Base-by-base conservation (phyloP, 768 basidiomycete species). In the Butyriboletus loyo region DNA sequence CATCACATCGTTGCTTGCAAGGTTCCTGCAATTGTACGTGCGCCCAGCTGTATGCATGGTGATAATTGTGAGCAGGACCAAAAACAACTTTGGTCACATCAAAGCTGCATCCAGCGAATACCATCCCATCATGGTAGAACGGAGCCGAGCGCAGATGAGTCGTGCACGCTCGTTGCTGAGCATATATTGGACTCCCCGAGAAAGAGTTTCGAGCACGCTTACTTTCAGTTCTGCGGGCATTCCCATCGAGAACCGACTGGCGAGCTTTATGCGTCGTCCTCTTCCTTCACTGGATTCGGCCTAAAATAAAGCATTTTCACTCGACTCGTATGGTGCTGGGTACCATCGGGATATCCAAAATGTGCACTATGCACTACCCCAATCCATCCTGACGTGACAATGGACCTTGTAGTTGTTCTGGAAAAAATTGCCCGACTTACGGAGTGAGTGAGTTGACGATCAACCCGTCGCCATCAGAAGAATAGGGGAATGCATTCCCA, bases 161-260 rank as follows among this genome's bases (percentile, higher is more conserved):
- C 25, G 25, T n/a, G 40, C 25, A 11, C 17, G 17, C 40, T 27
- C 40, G 17, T 31, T 5, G 21, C 39, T 15, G 21, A 55, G 22
- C 40, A 55, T 55, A 24, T 49, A 27, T 35, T 48, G 46, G 42
- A 50, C 28, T 37, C 49, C 54, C 14, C 41, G 34, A 31, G 44
- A 58, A 52, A 45, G 53, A 31, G 34, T 41, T 30, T 46, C 55
- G 40, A 52, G 46, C 13, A 43, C 50, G 46, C 22, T 60, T 39
- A 47, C 56, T 53, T 41, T 64, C 34, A 32, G 49, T 36, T 15
- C 54, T 54, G 43, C 57, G 53, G 48, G 59, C 34, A 56, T 56
- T 2, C 63, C 63, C 25, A 65, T 53, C 2, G 63, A 61, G 13
- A 61, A 61, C n/a, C 6, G 53, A 55, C 21, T 45, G 46, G 17